Base-by-base conservation (phyloP, 2,329 filamentous ascomycete species). In the Hymenoscyphus linearis region DNA sequence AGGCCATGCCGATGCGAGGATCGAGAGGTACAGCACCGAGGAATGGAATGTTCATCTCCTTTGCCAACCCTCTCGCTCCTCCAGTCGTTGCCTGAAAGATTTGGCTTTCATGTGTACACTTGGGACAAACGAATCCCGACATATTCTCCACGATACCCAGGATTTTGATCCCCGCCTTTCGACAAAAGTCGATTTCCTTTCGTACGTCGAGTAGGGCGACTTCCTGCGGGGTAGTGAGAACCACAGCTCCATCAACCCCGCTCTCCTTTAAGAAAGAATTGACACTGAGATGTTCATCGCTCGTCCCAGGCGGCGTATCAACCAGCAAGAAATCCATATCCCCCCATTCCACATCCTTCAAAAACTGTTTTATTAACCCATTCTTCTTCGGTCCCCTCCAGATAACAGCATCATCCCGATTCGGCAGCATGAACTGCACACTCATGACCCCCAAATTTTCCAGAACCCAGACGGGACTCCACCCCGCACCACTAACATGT, bases 381-480 rank as follows among this genome's bases (percentile, higher is more conserved):
- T 98, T 99, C 83, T 99, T 99, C 83, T 99, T 99, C 2, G 95
- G 89, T 0, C 95, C 95, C 57, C 95, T 85, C 95, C 95, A 99
- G 67, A 99, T 99, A 47, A 99, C 88, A 3, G 95, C 95, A 72
- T 96, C 93, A 74, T 99, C 93, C 54, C 90, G 83, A 70, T 91
- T 91, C 0, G 95, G 95, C 53, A 99, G 80, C 91, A 99, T 96
- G 74, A 99, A 99, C 75, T 99, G 95, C 66, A 99, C 91, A 71
- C 89, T 95, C 93, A 99, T 98, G 57, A 96, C 91, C 1, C 89
- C 90, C 3, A 99, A 80, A 70, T 98, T 99, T 69, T 98, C 95
- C 69, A 87, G 84, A 16, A 96, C 93, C 90, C 93, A 98, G 14
- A 98, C 93, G 0, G 95, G 95, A 72, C 89, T 91, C 95, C 93